These are phyloP conservation scores for Leccinum fibrillosum DNA, from an alignment of 768 basidiomycete species.

Conservation along the genomic window DNA sequence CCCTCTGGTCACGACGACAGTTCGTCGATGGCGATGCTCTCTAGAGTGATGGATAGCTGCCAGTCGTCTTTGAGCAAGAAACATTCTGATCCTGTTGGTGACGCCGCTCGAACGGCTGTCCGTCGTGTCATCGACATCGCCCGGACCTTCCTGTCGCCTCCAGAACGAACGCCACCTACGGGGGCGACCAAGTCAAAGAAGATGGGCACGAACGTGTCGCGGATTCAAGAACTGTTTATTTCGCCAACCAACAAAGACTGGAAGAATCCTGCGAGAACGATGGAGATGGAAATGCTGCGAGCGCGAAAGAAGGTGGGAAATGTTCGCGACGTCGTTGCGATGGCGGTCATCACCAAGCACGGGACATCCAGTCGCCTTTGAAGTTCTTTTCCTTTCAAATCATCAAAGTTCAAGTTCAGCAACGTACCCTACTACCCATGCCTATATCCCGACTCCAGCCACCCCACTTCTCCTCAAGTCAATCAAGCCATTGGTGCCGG, in stretches of 20 bases:
- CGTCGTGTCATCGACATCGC: neutral
- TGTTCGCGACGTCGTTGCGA: neutral
- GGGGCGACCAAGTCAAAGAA: neutral
- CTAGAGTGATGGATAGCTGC: neutral
- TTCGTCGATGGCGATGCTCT: neutral
- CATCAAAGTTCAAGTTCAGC: too few species aligned
- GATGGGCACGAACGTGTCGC: neutral
- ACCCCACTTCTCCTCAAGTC: too few species aligned
- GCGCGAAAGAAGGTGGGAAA: constrained; percentile 2
- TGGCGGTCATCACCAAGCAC: neutral
- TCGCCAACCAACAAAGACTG: constrained; percentile 5
- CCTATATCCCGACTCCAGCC: too few species aligned
- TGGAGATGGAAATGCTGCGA: constrained; percentile 8
- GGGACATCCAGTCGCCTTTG: neutral
- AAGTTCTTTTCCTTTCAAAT: too few species aligned
- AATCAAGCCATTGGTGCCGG: too few species aligned
- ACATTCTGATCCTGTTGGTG: neutral
- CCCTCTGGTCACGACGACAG: neutral
- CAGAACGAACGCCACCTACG: neutral
- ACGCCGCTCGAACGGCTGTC: neutral
- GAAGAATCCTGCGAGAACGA: constrained; percentile 1
- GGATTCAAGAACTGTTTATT: neutral
- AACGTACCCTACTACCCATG: too few species aligned
- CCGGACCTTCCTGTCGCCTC: neutral
- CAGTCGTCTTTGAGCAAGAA: neutral